Conservation (phyloP, 306 rosid species). For the Begonia fuchsioides region DNA sequence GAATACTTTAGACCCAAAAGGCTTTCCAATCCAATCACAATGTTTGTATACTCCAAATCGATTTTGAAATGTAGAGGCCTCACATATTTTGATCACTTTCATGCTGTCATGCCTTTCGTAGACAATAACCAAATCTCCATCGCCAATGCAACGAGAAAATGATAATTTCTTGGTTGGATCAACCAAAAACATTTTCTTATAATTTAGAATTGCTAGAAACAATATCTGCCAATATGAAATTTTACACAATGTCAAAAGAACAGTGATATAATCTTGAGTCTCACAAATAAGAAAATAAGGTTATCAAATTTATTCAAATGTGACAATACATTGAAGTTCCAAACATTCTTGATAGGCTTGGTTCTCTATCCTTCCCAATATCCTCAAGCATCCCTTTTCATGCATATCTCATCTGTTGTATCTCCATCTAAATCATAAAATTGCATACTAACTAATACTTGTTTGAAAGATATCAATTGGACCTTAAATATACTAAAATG, state of each 20-base stretch:
- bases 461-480: neutral
- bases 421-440: neutral
- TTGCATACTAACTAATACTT: neutral
- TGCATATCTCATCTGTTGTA: neutral
- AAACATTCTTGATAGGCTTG: no score
- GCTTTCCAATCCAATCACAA: conserved; percentile 81
- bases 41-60: conserved; percentile 75
- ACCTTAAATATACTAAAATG: no score
- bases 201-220: conserved; percentile 4
- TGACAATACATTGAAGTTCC: no score
- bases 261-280: no score
- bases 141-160: conserved; percentile 31
- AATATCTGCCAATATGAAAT: conserved; percentile 1
- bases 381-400: neutral
- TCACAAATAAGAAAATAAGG: no score
- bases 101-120: conserved; percentile 66
- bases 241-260: no score
- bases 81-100: conserved; percentile 60
- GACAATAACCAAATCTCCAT: conserved; percentile 68
- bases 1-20: conserved; percentile 67
- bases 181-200: conserved; percentile 38
- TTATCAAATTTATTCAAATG: no score
- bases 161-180: conserved; percentile 40
- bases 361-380: no score
- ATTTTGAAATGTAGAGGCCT: conserved; percentile 51